These are phyloP conservation scores for Candida verbasci DNA, from an alignment of 805 yeast genomes.

Conservation along the genomic window DNA sequence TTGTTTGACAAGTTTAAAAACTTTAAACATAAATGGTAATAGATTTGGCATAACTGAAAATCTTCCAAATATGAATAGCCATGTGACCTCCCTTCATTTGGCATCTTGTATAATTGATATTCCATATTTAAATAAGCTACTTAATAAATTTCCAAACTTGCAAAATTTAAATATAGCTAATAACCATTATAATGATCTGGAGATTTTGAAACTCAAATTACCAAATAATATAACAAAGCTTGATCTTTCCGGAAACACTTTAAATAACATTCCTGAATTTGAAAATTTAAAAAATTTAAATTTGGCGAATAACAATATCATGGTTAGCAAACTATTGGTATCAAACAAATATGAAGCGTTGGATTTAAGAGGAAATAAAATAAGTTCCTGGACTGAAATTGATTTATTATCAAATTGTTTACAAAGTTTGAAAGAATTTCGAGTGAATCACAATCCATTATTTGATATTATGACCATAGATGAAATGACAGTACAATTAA, in stretches of 20 bases:
- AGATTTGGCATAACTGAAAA: conserved; percentile 19
- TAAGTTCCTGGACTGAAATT: conserved; percentile 45
- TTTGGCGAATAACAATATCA: conserved; percentile 3
- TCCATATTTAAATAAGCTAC: conserved; percentile 11
- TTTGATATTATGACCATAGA: conserved; percentile 20
- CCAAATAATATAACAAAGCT: conserved; percentile 10
- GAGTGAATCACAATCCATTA: conserved; percentile 53
- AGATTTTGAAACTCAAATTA: conserved; percentile 9
- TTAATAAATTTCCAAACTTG: conserved; percentile 36
- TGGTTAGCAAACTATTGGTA: not conserved
- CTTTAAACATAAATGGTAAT: conserved; percentile 54
- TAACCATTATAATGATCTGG: conserved; percentile 24
- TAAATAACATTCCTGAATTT: conserved; percentile 26
- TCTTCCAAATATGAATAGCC: not conserved
- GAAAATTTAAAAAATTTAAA: conserved; percentile 3
- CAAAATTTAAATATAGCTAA: conserved; percentile 28
- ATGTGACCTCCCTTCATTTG: conserved; percentile 10
- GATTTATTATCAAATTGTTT: conserved; percentile 31
- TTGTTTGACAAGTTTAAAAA: conserved; percentile 31
- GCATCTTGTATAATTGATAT: conserved; percentile 20
- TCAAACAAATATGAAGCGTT: conserved; percentile 16
- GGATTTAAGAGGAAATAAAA: conserved; percentile 49
- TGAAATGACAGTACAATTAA: conserved; percentile 31
- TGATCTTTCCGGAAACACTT: conserved; percentile 40
- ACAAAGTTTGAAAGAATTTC: conserved; percentile 42